phyloP scores from a whole-genome alignment of 1,139 yeast species.

The Suhomyces ambrosiae region DNA sequence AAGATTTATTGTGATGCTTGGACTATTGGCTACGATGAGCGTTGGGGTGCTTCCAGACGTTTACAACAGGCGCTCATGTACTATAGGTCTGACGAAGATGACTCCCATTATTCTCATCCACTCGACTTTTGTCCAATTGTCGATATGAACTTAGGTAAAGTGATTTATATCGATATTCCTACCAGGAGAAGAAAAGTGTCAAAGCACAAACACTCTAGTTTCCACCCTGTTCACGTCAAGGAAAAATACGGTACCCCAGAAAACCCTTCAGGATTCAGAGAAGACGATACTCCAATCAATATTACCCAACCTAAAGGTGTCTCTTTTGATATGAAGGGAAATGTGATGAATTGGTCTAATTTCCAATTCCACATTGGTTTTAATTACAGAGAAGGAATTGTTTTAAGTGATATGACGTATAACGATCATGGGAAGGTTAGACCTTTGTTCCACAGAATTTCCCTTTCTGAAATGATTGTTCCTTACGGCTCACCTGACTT shows the following conservation, averaged over 20 bases:
- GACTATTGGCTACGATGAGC: constrained; percentile 84
- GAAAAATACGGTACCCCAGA: constrained; percentile 58
- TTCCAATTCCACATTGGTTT: constrained; percentile 77
- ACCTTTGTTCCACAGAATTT: constrained; percentile 75
- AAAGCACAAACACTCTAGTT: constrained; percentile 65
- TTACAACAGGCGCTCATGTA: constrained; percentile 81
- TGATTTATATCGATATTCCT: constrained; percentile 74
- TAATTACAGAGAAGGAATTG: constrained; percentile 85
- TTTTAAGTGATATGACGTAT: constrained; percentile 69
- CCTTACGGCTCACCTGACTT: constrained; percentile 80
- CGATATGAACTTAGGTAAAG: constrained; percentile 69
- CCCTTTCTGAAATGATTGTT: constrained; percentile 81
- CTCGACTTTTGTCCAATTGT: constrained; percentile 82
- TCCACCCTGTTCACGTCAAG: constrained; percentile 64
- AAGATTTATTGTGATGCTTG: constrained; percentile 80
- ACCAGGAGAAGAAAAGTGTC: constrained; percentile 72
- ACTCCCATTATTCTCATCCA: constrained; percentile 82
- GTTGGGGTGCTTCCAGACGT: constrained; percentile 77
- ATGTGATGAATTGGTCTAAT: constrained; percentile 75
- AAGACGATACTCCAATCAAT: constrained; percentile 59
- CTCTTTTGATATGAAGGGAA: constrained; percentile 69
- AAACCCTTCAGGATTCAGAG: constrained; percentile 58
- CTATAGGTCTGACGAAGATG: constrained; percentile 77
- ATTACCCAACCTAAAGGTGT: constrained; percentile 83
- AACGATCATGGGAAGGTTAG: constrained; percentile 73